Evolutionary conservation across 495 filamentous ascomycete species (phyloP).

Genomic region (Aspergillus sclerotiicarbonarius): DNA sequence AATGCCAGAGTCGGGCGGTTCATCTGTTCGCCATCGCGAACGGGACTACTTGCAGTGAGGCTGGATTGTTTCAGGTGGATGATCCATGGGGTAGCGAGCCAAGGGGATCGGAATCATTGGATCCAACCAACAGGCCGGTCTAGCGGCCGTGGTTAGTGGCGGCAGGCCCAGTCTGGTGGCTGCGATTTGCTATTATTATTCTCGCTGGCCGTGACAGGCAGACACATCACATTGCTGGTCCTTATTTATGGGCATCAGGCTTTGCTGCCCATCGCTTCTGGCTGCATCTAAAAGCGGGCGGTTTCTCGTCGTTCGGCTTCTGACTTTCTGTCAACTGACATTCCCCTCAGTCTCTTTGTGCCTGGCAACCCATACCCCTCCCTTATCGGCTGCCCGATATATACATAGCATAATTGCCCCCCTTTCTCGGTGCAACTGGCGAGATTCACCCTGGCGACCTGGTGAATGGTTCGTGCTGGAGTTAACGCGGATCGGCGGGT

Average conservation of each 20-base stretch:
- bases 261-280: too few relatives aligned
- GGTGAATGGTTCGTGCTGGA: background rate
- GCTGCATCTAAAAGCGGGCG: background rate
- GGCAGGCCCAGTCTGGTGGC: conserved; percentile 2
- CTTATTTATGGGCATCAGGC: background rate
- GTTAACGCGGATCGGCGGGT: background rate
- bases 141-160: conserved; percentile 13
- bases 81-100: background rate
- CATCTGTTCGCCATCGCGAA: background rate
- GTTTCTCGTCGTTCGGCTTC: background rate
- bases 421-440: background rate
- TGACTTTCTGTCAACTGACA: too few relatives aligned
- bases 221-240: background rate
- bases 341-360: background rate
- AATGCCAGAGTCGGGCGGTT: background rate
- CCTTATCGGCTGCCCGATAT: background rate
- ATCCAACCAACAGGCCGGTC: background rate
- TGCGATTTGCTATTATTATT: background rate
- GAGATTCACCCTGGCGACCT: background rate
- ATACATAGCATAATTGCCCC: background rate
- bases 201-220: background rate
- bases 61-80: background rate
- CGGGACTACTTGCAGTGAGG: background rate
- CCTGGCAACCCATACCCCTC: background rate
- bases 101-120: background rate